Percentiles rank a stretch among this genome's conserved stretches.
Evolutionary conservation across 225 moss, liverwort and hornwort species (phyloP).

Genomic region (Straminergon stramineum): DNA sequence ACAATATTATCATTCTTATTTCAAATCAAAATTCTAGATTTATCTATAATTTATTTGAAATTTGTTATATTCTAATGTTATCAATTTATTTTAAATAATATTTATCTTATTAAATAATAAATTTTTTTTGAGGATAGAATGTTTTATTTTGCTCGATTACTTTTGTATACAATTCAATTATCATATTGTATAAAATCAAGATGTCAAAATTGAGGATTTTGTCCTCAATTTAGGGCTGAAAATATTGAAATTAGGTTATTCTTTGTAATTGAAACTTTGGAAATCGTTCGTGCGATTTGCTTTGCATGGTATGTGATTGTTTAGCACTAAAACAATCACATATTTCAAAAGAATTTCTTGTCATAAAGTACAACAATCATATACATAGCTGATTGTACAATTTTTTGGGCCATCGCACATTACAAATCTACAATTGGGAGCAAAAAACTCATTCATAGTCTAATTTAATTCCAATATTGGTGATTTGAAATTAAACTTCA

Average conservation of each 20-base stretch:
- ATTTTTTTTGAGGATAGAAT: not conserved
- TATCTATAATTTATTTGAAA: not conserved
- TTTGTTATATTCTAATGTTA: not conserved
- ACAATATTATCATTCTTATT: not conserved
- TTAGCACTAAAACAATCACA: too few relatives aligned
- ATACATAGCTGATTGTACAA: not conserved
- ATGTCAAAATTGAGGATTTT: accelerated
- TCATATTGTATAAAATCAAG: not conserved
- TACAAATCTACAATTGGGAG: not conserved
- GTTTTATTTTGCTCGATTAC: not conserved
- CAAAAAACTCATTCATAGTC: not conserved
- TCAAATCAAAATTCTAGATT: accelerated
- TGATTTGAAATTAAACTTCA: not conserved
- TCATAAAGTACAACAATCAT: not conserved
- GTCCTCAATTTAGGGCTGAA: accelerated
- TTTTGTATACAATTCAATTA: not conserved
- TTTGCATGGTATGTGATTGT: not conserved
- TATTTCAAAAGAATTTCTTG: not conserved
- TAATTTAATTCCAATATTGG: not conserved
- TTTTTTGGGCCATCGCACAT: too few relatives aligned
- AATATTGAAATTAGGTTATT: too few relatives aligned
- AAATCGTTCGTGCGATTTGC: too few relatives aligned
- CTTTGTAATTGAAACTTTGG: accelerated
- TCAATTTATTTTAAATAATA: too few relatives aligned
- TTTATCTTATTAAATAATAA: not conserved